Conservation (phyloP, 2,329 filamentous ascomycete species). For the Ophiostoma sp. region DNA sequence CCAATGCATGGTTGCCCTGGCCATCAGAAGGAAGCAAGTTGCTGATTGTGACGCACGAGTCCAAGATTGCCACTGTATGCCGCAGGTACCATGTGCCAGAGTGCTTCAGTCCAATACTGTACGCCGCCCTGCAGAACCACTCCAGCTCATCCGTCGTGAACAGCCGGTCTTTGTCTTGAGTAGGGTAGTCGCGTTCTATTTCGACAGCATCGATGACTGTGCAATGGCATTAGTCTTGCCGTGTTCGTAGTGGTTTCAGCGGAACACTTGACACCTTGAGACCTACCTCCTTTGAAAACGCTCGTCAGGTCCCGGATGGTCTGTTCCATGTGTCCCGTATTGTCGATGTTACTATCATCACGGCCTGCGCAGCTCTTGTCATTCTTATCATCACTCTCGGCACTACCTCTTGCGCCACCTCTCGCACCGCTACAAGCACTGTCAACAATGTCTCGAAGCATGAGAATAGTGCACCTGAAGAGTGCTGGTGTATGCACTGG, state of each 20-base stretch:
- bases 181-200: slow-evolving; percentile 38
- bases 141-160: slow-evolving; percentile 65
- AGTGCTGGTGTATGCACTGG: slow-evolving; percentile 57
- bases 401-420: background rate
- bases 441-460: slow-evolving; percentile 42
- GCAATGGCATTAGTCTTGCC: too few species aligned
- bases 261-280: background rate
- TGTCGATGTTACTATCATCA: background rate
- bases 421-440: background rate
- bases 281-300: slow-evolving; percentile 42
- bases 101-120: slow-evolving; percentile 67
- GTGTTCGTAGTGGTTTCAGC: too few species aligned
- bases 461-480: slow-evolving; percentile 54
- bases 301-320: slow-evolving; percentile 27
- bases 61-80: slow-evolving; percentile 52
- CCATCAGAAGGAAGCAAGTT: slow-evolving; percentile 39
- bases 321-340: background rate
- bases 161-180: slow-evolving; percentile 39
- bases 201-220: slow-evolving; percentile 35
- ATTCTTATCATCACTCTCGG: too few species aligned
- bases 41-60: slow-evolving; percentile 48
- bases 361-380: too few species aligned
- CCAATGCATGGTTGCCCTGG: slow-evolving; percentile 33
- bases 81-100: slow-evolving; percentile 49
- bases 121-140: slow-evolving; percentile 79